Base-by-base conservation (phyloP, 2,329 filamentous ascomycete species). In the Lomentospora prolificans region DNA sequence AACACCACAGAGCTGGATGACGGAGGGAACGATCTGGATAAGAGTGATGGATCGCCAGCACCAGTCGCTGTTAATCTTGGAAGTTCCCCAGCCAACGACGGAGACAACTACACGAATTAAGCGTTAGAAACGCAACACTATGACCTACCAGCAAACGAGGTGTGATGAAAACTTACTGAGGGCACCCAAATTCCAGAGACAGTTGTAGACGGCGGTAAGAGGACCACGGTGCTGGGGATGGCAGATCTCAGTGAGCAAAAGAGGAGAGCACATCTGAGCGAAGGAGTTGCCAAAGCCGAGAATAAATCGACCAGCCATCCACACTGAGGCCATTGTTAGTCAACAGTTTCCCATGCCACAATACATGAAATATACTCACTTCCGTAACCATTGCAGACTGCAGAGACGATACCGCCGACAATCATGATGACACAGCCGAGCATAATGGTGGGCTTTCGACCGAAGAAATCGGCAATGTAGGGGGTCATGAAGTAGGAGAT, bases 141-240 rank as follows among this genome's bases (percentile, higher is more conserved):
- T n/a, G n/a, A 48, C 19, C 17, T 2, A 48, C 5, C n/a, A 14
- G 10, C 3, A 3, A 10, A 25, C n/a, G 30, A 30, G 41, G 17
- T 28, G 46, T n/a, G 41, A 33, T 24, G 1, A 36, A 3, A 7
- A 53, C 51, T 53, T 53, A 53, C 51, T 65, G n/a, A 76, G 65
- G 12, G 74, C 72, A 36, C 81, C 82, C 56, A 82, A 66, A 65
- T 85, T 84, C 82, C 82, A 87, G 54, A 86, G 68, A 61, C 80
- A 85, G 67, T 87, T 86, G 69, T 86, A 86, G 57, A 86, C 75
- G 12, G 83, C 75, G 1, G 83, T 86, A 51, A 86, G 75, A 27
- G 78, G 79, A 28, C 77, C 83, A 64, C 84, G 80, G 64, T 87
- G 83, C 64, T 86, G 84, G 24, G 84, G 83, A 64, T 87, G 84